A percentile compares a stretch with the other conserved stretches of the same genome.
phyloP scores from a whole-genome alignment of 1,284 basidiomycete genomes.

The Leccinum insigne region DNA sequence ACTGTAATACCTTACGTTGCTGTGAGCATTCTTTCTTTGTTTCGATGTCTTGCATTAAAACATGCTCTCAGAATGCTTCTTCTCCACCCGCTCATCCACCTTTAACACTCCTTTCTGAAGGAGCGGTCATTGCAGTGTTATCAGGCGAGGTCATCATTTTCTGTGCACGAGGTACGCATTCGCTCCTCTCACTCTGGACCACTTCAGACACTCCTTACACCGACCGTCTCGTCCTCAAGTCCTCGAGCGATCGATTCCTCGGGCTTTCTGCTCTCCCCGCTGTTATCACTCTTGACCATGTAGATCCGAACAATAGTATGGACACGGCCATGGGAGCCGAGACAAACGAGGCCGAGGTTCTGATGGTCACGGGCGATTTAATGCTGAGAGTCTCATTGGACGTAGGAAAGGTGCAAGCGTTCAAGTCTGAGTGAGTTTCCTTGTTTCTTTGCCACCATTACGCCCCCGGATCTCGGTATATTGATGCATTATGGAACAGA shows the following conservation, averaged over 20 bases:
- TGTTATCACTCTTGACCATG: conserved; percentile 27
- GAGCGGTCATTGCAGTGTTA: conserved; percentile 59
- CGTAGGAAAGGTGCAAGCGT: conserved; percentile 56
- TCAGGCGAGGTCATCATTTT: conserved; percentile 79
- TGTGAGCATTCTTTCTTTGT: conserved; percentile 42
- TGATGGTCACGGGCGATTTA: conserved; percentile 64
- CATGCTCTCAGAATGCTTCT: conserved; percentile 53
- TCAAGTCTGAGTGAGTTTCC: conserved; percentile 55
- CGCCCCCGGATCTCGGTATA: conserved; percentile 25
- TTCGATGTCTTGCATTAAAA: not conserved
- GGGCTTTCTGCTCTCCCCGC: conserved; percentile 56
- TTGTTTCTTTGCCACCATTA: conserved; percentile 36
- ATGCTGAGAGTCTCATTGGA: conserved; percentile 69
- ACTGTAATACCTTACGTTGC: conserved; percentile 72
- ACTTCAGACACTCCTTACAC: conserved; percentile 64
- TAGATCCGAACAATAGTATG: conserved; percentile 15
- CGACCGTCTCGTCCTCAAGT: conserved; percentile 72
- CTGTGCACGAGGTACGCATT: conserved; percentile 56
- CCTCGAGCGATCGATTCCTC: conserved; percentile 63
- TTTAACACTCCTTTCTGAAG: conserved; percentile 57
- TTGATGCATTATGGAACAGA: conserved; percentile 47
- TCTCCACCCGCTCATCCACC: conserved; percentile 70
- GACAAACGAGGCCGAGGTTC: conserved; percentile 47
- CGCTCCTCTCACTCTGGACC: not conserved
- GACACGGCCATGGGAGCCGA: conserved; percentile 12